phyloP scores from a whole-genome alignment of 2,329 filamentous ascomycete genomes.

The Xylaria sp. region DNA sequence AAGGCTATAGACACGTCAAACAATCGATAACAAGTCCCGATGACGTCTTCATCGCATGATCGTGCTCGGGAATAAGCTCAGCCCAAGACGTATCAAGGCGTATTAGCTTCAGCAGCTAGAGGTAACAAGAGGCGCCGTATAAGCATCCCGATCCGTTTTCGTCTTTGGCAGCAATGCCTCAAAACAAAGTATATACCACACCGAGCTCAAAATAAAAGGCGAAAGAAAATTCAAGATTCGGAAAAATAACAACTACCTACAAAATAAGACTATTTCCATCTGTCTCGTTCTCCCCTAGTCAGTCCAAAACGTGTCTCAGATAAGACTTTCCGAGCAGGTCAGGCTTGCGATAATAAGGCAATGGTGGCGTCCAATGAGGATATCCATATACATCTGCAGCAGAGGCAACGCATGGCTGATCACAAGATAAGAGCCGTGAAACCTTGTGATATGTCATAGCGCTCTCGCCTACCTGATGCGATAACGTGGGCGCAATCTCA shows the following conservation, averaged over 20 bases:
- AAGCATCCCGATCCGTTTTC: not conserved
- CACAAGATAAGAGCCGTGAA: slow-evolving; percentile 7
- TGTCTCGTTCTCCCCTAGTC: too few relatives aligned
- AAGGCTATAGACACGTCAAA: not conserved
- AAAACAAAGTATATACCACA: not conserved
- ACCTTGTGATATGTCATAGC: not conserved
- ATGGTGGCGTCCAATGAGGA: slow-evolving; percentile 24
- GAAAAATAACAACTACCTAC: not conserved
- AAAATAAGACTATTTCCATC: too few relatives aligned
- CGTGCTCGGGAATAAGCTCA: slow-evolving; percentile 3
- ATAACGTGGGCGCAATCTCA: not conserved
- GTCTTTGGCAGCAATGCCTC: not conserved
- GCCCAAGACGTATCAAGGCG: not conserved
- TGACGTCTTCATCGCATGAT: not conserved
- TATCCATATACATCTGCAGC: not conserved
- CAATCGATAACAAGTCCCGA: not conserved
- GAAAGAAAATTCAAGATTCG: not conserved
- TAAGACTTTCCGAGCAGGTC: slow-evolving; percentile 7
- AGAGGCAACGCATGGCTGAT: not conserved
- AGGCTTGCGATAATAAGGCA: not conserved
- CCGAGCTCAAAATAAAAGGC: not conserved
- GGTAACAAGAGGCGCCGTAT: too few relatives aligned
- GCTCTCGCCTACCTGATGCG: not conserved
- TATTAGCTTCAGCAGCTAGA: not conserved
- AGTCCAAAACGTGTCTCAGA: slow-evolving; percentile 1